Evolutionary conservation across 2,329 filamentous ascomycete species (phyloP), one percentile per base, ranked within the genome.

Genomic region (Cladosporium sphaerospermum): DNA sequence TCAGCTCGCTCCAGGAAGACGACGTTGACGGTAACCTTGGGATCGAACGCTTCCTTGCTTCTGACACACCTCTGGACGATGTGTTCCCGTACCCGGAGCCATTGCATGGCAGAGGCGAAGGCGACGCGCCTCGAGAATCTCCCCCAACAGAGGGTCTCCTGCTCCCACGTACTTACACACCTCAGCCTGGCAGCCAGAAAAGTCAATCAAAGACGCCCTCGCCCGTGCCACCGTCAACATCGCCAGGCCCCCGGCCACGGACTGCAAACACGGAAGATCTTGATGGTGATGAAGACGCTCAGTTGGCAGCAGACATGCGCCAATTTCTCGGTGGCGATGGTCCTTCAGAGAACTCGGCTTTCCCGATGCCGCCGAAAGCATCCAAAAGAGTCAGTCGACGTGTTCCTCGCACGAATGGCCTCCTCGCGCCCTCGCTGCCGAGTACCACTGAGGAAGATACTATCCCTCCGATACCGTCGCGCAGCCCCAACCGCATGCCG

Each of bases 11-110:
- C 36, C 55, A 56, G 9, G 63, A 64, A 51, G 60, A 63, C 43
- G 63, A 65, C 34, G 61, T 64, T 4, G 64, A 66, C 45, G 57
- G 61, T 13, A 52, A 58, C 16, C 57, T 66, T 31, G 61, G 64
- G 44, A 54, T 67, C 33, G 59, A 64, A 39, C 54, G 60, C 2
- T 67, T 65, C 52, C 54, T 67, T 18, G 57, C 59, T 43, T 49
- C 51, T 11, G 37, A 58, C 9, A 55, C 56, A 32, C 52, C 55
- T 4, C 42, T 33, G 47, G 43, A 40, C 49, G 51, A 41, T 4
- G 36, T 37, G 33, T 51, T 44, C 7, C 50, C 43, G n/a, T 53
- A 46, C 50, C 50, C 50, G 3, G 31, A 28, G 14, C 43, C 50
- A 10, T 43, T 36, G 9, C 9, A n/a, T 13, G 43, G 39, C 13